A percentile compares a stretch with the other conserved stretches of the same genome.
phyloP scores from a whole-genome alignment of 2,329 filamentous ascomycete genomes.

The Hypoxylon sp. region DNA sequence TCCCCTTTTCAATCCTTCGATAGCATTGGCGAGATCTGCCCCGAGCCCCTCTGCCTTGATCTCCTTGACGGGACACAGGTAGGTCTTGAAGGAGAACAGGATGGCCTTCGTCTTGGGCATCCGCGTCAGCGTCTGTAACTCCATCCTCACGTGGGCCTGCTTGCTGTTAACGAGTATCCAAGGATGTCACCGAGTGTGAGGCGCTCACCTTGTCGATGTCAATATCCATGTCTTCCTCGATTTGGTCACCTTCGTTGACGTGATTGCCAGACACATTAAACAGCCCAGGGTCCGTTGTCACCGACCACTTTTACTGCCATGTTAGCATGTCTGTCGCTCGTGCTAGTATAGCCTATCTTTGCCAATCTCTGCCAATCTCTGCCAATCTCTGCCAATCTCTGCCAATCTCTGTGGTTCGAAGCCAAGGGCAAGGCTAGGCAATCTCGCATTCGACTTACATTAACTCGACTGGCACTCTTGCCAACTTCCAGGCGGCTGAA shows the following conservation, averaged over 20 bases:
- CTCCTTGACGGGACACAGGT: slow-evolving; percentile 57
- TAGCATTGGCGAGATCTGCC: slow-evolving; percentile 56
- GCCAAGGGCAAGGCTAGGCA: not conserved
- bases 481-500: slow-evolving; percentile 58
- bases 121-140: slow-evolving; percentile 61
- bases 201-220: slow-evolving; percentile 49
- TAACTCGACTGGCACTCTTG: slow-evolving; percentile 58
- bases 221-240: slow-evolving; percentile 48
- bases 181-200: not conserved
- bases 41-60: slow-evolving; percentile 60
- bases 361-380: too few relatives aligned
- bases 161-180: not conserved
- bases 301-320: slow-evolving; percentile 58
- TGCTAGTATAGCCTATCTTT: too few relatives aligned
- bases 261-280: slow-evolving; percentile 52
- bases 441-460: slow-evolving; percentile 48
- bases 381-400: too few relatives aligned
- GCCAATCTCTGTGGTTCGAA: not conserved
- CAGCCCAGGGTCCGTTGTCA: slow-evolving; percentile 54
- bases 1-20: slow-evolving; percentile 59
- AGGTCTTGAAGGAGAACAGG: slow-evolving; percentile 65
- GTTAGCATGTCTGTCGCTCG: not conserved
- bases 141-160: slow-evolving; percentile 53
- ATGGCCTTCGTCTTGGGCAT: slow-evolving; percentile 56
- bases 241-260: slow-evolving; percentile 45